Conservation (phyloP, 768 basidiomycete species). For the Mrakia gelida region DNA sequence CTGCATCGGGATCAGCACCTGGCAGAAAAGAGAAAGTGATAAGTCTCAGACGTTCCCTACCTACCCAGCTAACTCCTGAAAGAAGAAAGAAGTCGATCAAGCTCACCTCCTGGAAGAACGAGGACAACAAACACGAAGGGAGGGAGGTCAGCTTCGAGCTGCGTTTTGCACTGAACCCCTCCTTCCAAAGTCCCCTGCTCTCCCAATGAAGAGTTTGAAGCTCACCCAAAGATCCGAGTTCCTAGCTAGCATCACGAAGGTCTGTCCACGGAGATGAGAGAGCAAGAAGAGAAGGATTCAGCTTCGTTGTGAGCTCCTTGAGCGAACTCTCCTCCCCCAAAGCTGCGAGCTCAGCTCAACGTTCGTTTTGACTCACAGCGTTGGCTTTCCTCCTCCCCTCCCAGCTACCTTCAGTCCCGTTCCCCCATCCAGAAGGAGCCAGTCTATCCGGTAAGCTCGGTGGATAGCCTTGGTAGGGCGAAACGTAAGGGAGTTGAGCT, state of each 20-base stretch:
- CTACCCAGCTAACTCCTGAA: neutral
- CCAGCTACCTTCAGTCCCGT: slow-evolving; percentile 19
- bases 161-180: neutral
- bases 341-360: neutral
- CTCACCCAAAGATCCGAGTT: slow-evolving; percentile 2
- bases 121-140: neutral
- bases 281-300: neutral
- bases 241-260: slow-evolving; percentile 13
- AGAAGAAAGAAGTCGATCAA: neutral
- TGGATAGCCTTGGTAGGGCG: neutral
- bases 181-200: neutral
- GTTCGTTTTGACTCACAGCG: slow-evolving; percentile 45
- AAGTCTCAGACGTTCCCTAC: too few species aligned
- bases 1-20: slow-evolving; percentile 10
- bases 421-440: neutral
- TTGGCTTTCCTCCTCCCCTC: slow-evolving; percentile 55
- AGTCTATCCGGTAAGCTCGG: neutral
- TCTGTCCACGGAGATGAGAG: neutral
- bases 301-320: neutral
- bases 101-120: neutral
- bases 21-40: neutral
- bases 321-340: neutral
- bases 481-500: neutral
- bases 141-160: neutral
- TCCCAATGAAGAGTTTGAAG: neutral